Evolutionary conservation across 2,329 filamentous ascomycete genomes (phyloP), one percentile per base, ranked within the genome.

Genomic region (Penicillium aurantiogriseum): DNA sequence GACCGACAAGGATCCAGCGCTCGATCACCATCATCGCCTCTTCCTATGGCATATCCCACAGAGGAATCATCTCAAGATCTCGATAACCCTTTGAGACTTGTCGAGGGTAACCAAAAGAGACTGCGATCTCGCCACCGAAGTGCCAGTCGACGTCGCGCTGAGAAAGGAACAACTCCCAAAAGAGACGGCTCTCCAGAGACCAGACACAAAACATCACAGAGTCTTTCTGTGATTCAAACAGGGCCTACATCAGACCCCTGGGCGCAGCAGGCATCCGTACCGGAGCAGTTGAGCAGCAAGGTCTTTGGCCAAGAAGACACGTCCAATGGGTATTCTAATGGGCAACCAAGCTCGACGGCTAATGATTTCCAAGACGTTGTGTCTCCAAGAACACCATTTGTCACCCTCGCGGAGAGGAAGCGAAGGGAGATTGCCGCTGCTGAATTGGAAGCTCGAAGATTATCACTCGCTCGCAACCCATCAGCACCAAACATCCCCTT

Each of bases 381-480:
- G 7, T 67, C 61, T 13, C 62, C 64, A 25, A 68, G 60, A 10
- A 56, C 65, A 13, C 66, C 64, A 17, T 60, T 67, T 3, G 57
- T 66, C 29, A 67, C 62, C 82, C 65, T 86, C 80, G 81, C 85
- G 35, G 86, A 89, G 59, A 79, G 84, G 46, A 83, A 85, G 47
- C 89, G 88, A 75, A 90, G 88, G 74, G 89, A 91, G 63, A 80
- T 86, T 48, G 89, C 89, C 10, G 91, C 92, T 8, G 87, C 89
- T 47, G 92, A 97, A 74, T 83, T 97, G 0, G 92, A 97, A 74
- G 90, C 94, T 68, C 86, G 93, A 29, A 87, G 93, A 57, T 85
- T 90, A 69, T 97, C 93, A 15, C 80, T 96, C 27, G 91, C 90
- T 21, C 85, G 90, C 54, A 85, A 91, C 49, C 89, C 91, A 4